Evolutionary conservation across 1,139 yeast species (phyloP).

Genomic region (Protomyces macrosporus): DNA sequence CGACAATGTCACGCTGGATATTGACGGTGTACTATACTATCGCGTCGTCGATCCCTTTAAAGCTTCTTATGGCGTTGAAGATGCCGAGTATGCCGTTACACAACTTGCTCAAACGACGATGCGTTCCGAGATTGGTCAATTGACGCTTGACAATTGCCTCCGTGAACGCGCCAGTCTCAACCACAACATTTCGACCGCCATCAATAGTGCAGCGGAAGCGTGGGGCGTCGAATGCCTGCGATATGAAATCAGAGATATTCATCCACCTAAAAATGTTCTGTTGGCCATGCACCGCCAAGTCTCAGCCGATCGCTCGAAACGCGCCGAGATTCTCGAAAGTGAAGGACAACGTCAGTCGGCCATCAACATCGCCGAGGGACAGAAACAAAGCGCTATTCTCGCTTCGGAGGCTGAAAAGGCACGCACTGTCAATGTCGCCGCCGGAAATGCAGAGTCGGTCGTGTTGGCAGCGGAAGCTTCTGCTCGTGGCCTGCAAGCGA

Average conservation of each 20-base stretch:
- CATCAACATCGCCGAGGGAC: constrained; percentile 80
- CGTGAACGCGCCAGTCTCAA: constrained; percentile 64
- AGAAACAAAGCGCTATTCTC: constrained; percentile 60
- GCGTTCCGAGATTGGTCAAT: constrained; percentile 82
- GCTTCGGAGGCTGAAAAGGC: constrained; percentile 65
- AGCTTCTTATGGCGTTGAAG: constrained; percentile 85
- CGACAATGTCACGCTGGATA: constrained; percentile 76
- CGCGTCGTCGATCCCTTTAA: constrained; percentile 75
- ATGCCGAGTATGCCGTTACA: constrained; percentile 75
- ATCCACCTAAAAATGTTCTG: constrained; percentile 55
- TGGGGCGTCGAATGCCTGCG: constrained; percentile 86
- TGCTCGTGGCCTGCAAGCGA: constrained; percentile 59
- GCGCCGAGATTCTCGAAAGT: constrained; percentile 80
- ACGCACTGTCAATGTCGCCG: constrained; percentile 59
- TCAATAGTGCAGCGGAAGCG: constrained; percentile 75
- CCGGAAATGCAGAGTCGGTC: constrained; percentile 42
- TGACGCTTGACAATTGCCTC: constrained; percentile 70
- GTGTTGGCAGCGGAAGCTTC: constrained; percentile 63
- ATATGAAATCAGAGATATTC: constrained; percentile 82
- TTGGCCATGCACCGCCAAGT: constrained; percentile 48
- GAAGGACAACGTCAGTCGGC: constrained; percentile 77
- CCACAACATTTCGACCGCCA: constrained; percentile 65
- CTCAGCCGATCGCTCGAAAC: constrained; percentile 74
- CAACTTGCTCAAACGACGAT: constrained; percentile 87
- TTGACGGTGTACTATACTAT: constrained; percentile 78